Evolutionary conservation across 768 basidiomycete genomes (phyloP), one percentile per base, ranked within the genome.

Genomic region (Xerocomellus dryophilus): DNA sequence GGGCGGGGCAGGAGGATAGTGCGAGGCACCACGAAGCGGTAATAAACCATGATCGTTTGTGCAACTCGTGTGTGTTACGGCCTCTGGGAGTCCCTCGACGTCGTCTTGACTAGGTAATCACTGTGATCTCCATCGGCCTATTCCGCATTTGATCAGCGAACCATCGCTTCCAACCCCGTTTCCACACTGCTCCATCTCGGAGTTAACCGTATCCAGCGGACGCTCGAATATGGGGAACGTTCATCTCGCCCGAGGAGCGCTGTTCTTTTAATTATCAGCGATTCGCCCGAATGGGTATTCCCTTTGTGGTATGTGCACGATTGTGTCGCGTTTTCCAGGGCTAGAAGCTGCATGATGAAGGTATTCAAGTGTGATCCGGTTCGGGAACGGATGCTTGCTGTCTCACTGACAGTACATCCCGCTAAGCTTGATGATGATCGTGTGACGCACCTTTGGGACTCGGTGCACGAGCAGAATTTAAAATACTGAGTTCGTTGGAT

Each of bases 81-180:
- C 42, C 32, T 4, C 40, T 27, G 8, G 6, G 25, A 18, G 27
- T 46, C 21, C 10, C 42, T 42, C 27, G n/a, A 17, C 41, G 21
- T 32, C 43, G 39, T 38, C 34, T 44, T 50, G 25, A 25, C 41
- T 21, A 44, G 50, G 62, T 69, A 60, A 67, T 67, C 57, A 49
- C 67, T 67, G 66, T 41, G 53, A 61, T 62, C 53, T 51, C 65
- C 62, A 47, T 48, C 47, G 23, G 52, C 43, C 55, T 36, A 48
- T 62, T 59, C 62, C 58, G 41, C 35, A 51, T 54, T 52, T 7
- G 57, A 61, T 59, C 53, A 57, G 46, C 53, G 47, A 35, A 34
- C 10, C 10, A 14, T 34, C 3, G 27, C 43, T 48, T 51, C 44
- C 36, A 48, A 41, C 32, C 27, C 55, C 41, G 52, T 62, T 53